Base-by-base conservation (phyloP, 2,329 filamentous ascomycete genomes). In the Emericellopsis atlantica region DNA sequence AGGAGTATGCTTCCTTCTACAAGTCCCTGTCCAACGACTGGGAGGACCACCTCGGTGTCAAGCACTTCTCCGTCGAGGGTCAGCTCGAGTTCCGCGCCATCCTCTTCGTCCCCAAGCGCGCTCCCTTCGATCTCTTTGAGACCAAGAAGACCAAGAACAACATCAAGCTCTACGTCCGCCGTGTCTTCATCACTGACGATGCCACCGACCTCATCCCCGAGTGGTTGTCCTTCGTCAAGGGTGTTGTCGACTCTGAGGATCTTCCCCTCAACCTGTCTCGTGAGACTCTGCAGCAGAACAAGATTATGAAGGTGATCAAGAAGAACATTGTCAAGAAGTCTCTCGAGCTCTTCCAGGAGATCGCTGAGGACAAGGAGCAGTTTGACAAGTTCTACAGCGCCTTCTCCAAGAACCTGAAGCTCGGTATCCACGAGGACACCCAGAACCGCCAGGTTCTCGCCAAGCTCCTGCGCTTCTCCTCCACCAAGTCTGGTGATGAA, bases 101-200 rank as follows among this genome's bases (percentile, higher is more conserved):
- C 69, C 88, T 98, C 64, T 98, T 93, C 76, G 90, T 98, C 42
- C 92, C 92, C 65, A 96, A 98, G 86, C 90, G 92, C 59, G 92
- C 92, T 67, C 92, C 92, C 57, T 98, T 98, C 68, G 92, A 98
- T 62, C 85, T 98, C 48, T 98, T 98, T 67, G 92, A 98, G 84
- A 95, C 90, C 65, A 98, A 98, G 87, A 95, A 95, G 84, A 95
- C 90, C 64, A 98, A 98, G 88, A 98, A 96, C 85, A 98, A 98
- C 84, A 96, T 98, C 81, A 98, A 98, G 84, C 83, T 98, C 57
- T 98, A 98, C 73, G 92, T 98, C 61, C 90, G 92, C 67, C 92
- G 92, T 66, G 92, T 98, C 69, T 98, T 98, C 84, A 98, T 98
- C 77, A 98, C 92, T 46, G 92, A 98, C 55, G 92, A 98, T 67